Evolutionary conservation across 495 filamentous ascomycete genomes (phyloP), one percentile per base, ranked within the genome.

Genomic region (Xylaria castorea): DNA sequence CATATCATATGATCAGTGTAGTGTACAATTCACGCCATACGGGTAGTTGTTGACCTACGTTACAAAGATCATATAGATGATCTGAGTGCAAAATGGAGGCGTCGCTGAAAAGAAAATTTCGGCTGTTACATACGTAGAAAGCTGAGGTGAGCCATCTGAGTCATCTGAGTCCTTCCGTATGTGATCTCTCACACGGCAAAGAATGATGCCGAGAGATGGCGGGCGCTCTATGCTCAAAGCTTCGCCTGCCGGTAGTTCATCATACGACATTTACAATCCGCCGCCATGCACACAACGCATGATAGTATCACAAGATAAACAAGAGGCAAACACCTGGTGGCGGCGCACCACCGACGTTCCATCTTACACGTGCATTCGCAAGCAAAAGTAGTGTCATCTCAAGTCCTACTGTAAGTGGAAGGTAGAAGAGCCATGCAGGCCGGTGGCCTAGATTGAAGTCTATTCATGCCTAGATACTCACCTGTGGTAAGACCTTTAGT

Each of bases 391-490:
- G 32, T 27, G 48, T 22, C 40, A 67, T 67, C 46, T 67, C 25
- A 38, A 55, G 32, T 51, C 30, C 46, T 53, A n/a, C n/a, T n/a
- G n/a, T n/a, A 64, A 32, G 53, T 5, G 30, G 46, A n/a, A 20
- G 32, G 48, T 25, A 53, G 30, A 48, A 18, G 38, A 53, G 44
- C 32, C 64, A 46, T 67, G 46, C 32, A 48, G 46, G 46, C 64
- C 40, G 40, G 48, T 40, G 64, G 64, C 64, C 64, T 67, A 67
- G 64, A 67, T 32, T 67, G 48, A 25, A 67, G 48, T 53, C 64
- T 38, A 53, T 67, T 53, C 46, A 67, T 51, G 63, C 42, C 42
- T n/a, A 22, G 25, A 51, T 14, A 68, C 7, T 68, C 50, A 57
- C 50, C 32, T 38, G 6, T 38, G 30, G 46, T 32, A 68, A 38